These are phyloP conservation scores for Beta vulgaris DNA, from an alignment of 148 eudicot genomes.

Conservation along the genomic window DNA sequence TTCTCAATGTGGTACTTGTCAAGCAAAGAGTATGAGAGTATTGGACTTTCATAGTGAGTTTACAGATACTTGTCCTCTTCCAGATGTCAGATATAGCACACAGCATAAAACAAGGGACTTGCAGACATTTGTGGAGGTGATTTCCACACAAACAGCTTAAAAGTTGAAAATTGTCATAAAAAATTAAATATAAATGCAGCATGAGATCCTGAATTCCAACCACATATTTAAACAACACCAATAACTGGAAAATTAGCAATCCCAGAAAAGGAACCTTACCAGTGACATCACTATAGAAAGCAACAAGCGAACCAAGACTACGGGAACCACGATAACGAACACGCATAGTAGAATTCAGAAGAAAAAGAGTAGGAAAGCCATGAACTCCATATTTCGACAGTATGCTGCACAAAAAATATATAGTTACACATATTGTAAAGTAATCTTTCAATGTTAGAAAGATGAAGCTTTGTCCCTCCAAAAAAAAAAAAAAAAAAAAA, in stretches of 20 bases:
- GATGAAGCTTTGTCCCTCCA: neutral
- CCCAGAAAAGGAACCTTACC: conserved; percentile 39
- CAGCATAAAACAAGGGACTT: neutral
- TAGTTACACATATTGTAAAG: conserved; percentile 3
- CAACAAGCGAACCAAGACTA: conserved; percentile 57
- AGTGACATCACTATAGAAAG: conserved; percentile 69
- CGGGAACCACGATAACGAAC: conserved; percentile 84
- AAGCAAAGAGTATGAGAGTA: neutral
- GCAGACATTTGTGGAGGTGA: neutral
- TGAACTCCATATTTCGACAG: conserved; percentile 91
- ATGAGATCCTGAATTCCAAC: neutral
- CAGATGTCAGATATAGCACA: neutral
- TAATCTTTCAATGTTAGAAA: neutral
- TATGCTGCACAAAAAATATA: conserved; percentile 48
- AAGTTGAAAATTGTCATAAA: neutral
- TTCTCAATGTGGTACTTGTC: neutral
- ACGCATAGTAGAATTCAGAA: conserved; percentile 81
- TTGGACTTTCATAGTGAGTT: neutral
- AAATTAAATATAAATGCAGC: neutral
- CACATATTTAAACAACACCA: neutral
- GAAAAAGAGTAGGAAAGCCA: conserved; percentile 86
- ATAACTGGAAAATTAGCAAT: neutral
- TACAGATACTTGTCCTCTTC: neutral
- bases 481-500: no score
- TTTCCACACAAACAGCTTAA: neutral